phyloP scores from a whole-genome alignment of 2,329 filamentous ascomycete genomes.

The Pezicula rhizophila region DNA sequence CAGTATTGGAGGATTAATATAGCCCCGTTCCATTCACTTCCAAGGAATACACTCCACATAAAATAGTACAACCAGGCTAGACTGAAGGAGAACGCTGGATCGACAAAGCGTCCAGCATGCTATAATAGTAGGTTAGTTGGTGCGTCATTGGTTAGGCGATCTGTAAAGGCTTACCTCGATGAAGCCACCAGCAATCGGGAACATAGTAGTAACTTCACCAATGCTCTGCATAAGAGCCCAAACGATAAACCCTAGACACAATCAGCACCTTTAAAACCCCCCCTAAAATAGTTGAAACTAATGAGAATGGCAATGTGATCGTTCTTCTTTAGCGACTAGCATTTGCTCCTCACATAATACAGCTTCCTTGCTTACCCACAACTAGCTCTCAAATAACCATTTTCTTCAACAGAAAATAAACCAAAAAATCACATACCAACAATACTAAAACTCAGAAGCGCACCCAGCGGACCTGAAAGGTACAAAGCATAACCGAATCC shows the following conservation, averaged over 20 bases:
- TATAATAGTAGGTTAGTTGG: background rate
- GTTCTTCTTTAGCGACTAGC: no score
- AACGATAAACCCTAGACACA: constrained; percentile 12
- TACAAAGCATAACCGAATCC: constrained; percentile 43
- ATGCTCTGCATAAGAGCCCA: constrained; percentile 38
- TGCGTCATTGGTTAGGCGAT: no score
- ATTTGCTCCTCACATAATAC: no score
- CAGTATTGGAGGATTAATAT: constrained; percentile 11
- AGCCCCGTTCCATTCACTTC: constrained; percentile 10
- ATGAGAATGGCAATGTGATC: no score
- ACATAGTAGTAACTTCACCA: constrained; percentile 27
- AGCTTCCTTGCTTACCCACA: no score
- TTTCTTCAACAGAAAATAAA: constrained; percentile 33
- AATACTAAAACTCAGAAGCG: constrained; percentile 44
- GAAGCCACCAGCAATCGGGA: constrained; percentile 10
- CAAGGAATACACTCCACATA: constrained; percentile 11
- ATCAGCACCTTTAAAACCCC: background rate
- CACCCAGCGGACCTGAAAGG: constrained; percentile 41
- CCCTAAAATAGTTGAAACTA: no score
- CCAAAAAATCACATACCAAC: constrained; percentile 44
- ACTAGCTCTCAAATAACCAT: no score
- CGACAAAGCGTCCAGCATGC: constrained; percentile 9
- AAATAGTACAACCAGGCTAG: constrained; percentile 10
- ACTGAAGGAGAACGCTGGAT: constrained; percentile 8
- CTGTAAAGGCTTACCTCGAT: constrained; percentile 5